Conservation (phyloP, 306 rosid species). For the Quercus engelmannii region DNA sequence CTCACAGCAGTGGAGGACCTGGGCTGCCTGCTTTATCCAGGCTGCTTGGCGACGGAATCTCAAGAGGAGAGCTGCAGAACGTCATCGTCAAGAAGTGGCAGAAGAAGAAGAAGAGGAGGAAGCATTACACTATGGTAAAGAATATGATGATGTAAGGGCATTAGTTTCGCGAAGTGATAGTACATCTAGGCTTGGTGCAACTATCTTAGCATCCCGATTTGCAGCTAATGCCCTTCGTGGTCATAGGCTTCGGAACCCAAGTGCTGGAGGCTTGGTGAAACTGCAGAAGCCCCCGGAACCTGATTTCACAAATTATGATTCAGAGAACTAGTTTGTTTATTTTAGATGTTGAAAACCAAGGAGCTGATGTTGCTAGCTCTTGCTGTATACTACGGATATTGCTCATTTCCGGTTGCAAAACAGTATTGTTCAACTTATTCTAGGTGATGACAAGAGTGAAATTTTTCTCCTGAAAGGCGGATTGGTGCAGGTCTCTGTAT, state of each 20-base stretch:
- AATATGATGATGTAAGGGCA: constrained; percentile 24
- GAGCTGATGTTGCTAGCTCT: background rate
- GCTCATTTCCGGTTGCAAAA: background rate
- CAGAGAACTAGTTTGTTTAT: background rate
- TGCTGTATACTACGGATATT: background rate
- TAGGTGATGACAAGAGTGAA: background rate
- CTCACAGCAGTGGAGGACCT: constrained; percentile 96
- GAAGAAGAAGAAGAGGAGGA: constrained; percentile 25
- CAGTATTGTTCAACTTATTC: background rate
- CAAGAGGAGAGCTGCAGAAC: constrained; percentile 43
- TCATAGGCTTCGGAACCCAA: constrained; percentile 42
- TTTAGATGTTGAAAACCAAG: background rate
- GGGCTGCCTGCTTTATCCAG: constrained; percentile 88
- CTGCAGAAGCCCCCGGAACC: constrained; percentile 80
- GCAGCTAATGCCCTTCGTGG: constrained; percentile 72
- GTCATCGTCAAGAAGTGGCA: constrained; percentile 43
- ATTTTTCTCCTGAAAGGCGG: background rate
- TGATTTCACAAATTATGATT: constrained; percentile 47
- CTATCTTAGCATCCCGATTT: constrained; percentile 65
- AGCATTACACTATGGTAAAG: constrained; percentile 11
- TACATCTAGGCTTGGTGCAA: constrained; percentile 39
- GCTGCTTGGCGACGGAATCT: constrained; percentile 70
- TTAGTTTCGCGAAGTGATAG: constrained; percentile 3
- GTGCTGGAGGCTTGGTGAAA: constrained; percentile 16
- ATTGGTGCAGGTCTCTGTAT: background rate